Base-by-base conservation (phyloP, 257 asterid genomes). In the Nyctanthes arbortristis region DNA sequence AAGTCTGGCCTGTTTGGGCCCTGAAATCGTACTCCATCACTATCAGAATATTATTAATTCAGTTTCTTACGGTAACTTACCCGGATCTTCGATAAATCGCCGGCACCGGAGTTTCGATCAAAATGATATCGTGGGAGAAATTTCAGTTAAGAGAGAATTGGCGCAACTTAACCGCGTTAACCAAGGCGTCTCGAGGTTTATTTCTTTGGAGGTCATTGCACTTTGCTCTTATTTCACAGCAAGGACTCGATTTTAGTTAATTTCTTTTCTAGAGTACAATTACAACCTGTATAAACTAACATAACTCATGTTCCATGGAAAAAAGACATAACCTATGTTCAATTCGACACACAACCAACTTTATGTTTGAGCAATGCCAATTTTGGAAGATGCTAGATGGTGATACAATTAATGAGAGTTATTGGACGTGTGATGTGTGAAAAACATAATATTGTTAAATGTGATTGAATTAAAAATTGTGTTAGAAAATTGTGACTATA, bases 11-110 rank as follows among this genome's bases (percentile, higher is more conserved):
- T 31, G 76, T 63, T 27, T 66, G 69, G 62, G 79, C 78, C 63
- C 86, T 76, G 78, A 78, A 85, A 82, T 82, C 88, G 78, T 85
- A 82, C 58, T 78, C 88, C 88, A 82, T 82, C 33, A 9, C 5
- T 22, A 9, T n/a, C 4, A 7, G 11, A 52, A 47, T 20, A 52
- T 8, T 20, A 52, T 8, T 20, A 22, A 20, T 8, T 3, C 8
- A 22, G 12, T 9, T 52, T 52, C 27, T 0, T 4, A 3, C 0
- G 13, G 22, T 2, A 20, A 20, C 22, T 10, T n/a, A 25, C 27
- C 13, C 13, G 14, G 28, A n/a, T n/a, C 6, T 2, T 9, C 28
- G 57, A 47, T 20, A 27, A 7, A 47, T 6, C 57, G 20, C 5
- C 4, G 57, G 13, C 4, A 27, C 11, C 28, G 13, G 57, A n/a